phyloP scores from a whole-genome alignment of 306 rosid genomes.

The Fagus sylvatica region DNA sequence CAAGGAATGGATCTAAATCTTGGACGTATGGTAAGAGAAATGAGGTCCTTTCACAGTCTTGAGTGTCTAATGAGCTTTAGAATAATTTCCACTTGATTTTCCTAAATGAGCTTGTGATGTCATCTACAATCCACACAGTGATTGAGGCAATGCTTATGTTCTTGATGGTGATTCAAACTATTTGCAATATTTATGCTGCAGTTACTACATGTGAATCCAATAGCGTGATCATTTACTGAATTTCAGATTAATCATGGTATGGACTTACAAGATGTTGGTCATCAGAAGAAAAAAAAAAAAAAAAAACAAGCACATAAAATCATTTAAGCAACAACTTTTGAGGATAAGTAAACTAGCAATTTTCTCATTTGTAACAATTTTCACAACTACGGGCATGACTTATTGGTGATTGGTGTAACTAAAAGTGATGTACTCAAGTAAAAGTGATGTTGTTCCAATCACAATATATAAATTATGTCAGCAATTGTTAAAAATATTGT shows the following conservation, averaged over 20 bases:
- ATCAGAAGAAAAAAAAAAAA: neutral
- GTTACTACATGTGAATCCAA: neutral
- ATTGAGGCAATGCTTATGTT: neutral
- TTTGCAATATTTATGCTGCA: neutral
- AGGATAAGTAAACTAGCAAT: neutral
- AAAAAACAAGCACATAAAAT: neutral
- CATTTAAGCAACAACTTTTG: neutral
- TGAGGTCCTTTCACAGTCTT: too few species aligned
- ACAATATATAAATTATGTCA: too few species aligned
- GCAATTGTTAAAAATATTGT: too few species aligned
- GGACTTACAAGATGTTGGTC: neutral
- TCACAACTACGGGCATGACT: too few species aligned
- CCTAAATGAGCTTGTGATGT: neutral
- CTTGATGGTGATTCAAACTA: neutral
- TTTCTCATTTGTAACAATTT: neutral
- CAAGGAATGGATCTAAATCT: constrained; percentile 36
- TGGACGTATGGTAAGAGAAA: constrained; percentile 53
- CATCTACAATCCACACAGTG: neutral
- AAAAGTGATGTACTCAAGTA: too few species aligned
- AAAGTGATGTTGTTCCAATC: too few species aligned
- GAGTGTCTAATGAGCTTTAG: neutral
- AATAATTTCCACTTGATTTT: neutral
- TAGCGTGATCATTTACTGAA: too few species aligned
- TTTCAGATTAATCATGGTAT: too few species aligned
- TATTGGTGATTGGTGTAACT: too few species aligned